Conservation (phyloP, 257 asterid species). For the Nicotiana obtusifolia region DNA sequence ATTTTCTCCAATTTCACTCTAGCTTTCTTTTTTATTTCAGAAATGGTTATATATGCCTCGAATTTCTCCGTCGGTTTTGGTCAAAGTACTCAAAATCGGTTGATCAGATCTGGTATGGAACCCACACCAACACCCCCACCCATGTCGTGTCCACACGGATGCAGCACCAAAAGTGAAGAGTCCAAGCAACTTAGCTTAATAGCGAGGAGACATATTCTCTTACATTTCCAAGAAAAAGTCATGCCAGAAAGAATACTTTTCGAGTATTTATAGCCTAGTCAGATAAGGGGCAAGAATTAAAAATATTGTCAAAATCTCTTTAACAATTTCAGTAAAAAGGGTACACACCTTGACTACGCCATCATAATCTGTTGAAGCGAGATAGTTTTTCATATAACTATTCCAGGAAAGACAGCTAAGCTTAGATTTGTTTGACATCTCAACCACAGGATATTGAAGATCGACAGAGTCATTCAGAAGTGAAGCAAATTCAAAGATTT, state of each 20-base stretch:
- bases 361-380: conserved; percentile 47
- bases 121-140: too few species aligned
- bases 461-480: conserved; percentile 37
- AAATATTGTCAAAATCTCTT: background rate
- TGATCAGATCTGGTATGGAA: too few species aligned
- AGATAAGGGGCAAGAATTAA: background rate
- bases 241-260: background rate
- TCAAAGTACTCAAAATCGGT: too few species aligned
- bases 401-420: conserved; percentile 58
- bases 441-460: conserved; percentile 48
- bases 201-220: background rate
- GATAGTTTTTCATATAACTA: conserved; percentile 36
- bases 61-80: too few species aligned
- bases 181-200: too few species aligned
- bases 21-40: too few species aligned
- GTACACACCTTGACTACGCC: conserved; percentile 51
- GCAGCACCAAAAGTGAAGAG: too few species aligned
- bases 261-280: background rate
- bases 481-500: conserved; percentile 36
- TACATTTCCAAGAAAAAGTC: background rate
- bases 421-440: conserved; percentile 39
- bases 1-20: too few species aligned
- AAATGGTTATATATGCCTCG: too few species aligned
- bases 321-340: background rate
- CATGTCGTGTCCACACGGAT: too few species aligned